These are phyloP conservation scores for Warburgia ugandensis DNA, from an alignment of 164 flowering plant genomes.

Conservation along the genomic window DNA sequence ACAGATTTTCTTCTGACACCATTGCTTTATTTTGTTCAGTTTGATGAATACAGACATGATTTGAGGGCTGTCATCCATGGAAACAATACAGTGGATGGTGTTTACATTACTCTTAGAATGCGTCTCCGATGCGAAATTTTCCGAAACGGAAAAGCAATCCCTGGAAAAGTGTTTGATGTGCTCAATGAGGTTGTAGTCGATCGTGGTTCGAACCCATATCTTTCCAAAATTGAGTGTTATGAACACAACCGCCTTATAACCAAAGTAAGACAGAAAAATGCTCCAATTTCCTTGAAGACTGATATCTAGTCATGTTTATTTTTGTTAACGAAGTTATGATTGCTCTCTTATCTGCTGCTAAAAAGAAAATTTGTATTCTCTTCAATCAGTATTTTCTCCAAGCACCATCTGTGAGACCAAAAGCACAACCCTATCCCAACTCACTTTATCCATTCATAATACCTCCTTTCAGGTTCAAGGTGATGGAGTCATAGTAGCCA, in stretches of 20 bases:
- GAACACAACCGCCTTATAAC: slow-evolving; percentile 95
- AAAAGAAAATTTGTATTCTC: too few species aligned
- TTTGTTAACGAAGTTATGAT: too few species aligned
- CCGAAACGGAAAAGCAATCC: slow-evolving; percentile 88
- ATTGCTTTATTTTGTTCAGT: slow-evolving; percentile 33
- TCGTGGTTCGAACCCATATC: slow-evolving; percentile 97
- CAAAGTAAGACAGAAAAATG: slow-evolving; percentile 43
- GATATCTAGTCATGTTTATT: too few species aligned
- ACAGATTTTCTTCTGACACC: too few species aligned
- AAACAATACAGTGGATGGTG: slow-evolving; percentile 78
- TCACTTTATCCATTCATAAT: too few species aligned
- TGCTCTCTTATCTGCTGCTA: background rate
- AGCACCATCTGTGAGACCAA: too few species aligned
- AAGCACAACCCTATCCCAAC: too few species aligned
- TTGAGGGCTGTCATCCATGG: slow-evolving; percentile 85
- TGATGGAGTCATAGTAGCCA: slow-evolving; percentile 96
- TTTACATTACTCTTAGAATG: slow-evolving; percentile 95
- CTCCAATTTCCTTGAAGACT: too few species aligned
- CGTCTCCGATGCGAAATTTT: slow-evolving; percentile 88
- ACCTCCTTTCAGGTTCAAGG: slow-evolving; percentile 99
- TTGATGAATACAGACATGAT: slow-evolving; percentile 74
- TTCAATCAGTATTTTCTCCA: too few species aligned
- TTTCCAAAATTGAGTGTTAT: slow-evolving; percentile 95
- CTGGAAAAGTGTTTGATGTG: slow-evolving; percentile 93
- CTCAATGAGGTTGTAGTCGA: slow-evolving; percentile 94